Percentiles rank a stretch among this genome's conserved stretches.
Evolutionary conservation across 305 asterid genomes (phyloP).

Genomic region (Ilex paraguariensis): DNA sequence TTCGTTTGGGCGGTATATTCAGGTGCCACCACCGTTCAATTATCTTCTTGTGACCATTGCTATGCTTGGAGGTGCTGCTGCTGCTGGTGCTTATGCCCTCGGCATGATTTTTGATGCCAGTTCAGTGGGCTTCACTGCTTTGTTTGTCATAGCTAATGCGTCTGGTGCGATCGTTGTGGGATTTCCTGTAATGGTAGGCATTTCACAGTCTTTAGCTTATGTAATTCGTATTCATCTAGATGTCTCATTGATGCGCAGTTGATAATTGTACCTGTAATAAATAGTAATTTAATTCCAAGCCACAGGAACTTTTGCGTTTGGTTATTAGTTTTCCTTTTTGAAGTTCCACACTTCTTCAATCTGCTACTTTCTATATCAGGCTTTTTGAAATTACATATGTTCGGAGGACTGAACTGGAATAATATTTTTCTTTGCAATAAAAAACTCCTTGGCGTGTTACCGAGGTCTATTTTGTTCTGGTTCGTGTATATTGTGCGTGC

Average conservation of each 20-base stretch:
- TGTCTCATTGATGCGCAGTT: not conserved
- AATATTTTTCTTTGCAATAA: too few relatives aligned
- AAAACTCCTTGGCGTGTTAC: too few relatives aligned
- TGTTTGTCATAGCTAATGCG: conserved; percentile 80
- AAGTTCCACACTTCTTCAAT: too few relatives aligned
- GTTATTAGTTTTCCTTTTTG: not conserved
- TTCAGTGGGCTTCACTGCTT: conserved; percentile 62
- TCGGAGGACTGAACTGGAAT: too few relatives aligned
- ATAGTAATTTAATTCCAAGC: too few relatives aligned
- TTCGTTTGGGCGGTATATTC: conserved; percentile 92
- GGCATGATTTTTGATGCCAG: conserved; percentile 89
- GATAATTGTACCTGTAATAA: too few relatives aligned
- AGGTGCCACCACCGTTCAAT: conserved; percentile 91
- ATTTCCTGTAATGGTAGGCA: conserved; percentile 77
- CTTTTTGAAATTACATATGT: too few relatives aligned
- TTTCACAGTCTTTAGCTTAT: conserved; percentile 14
- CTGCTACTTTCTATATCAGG: too few relatives aligned
- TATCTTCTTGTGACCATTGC: conserved; percentile 76
- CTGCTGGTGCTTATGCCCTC: conserved; percentile 77
- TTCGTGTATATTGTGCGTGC: too few relatives aligned
- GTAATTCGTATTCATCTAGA: not conserved
- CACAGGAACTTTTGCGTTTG: too few relatives aligned
- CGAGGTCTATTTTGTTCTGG: too few relatives aligned
- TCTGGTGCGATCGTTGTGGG: conserved; percentile 93
- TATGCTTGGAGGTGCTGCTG: conserved; percentile 93